Percentiles rank a stretch among this genome's conserved stretches.
These are phyloP conservation scores for Silene conica DNA, from an alignment of 148 eudicot species.

Conservation along the genomic window DNA sequence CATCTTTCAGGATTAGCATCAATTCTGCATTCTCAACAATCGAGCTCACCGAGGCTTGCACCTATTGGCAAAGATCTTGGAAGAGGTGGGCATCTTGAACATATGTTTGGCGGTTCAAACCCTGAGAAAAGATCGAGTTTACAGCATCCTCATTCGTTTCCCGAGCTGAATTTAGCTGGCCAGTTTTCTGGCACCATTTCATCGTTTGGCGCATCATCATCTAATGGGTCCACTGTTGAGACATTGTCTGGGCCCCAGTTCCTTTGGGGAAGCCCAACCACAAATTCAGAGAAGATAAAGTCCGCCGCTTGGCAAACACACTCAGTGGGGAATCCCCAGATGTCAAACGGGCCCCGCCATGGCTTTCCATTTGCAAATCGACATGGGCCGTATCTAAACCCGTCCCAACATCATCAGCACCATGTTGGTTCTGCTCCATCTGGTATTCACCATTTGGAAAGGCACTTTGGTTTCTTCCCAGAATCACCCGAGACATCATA, in stretches of 20 bases:
- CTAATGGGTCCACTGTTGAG: conserved; percentile 62
- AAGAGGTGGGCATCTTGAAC: conserved; percentile 42
- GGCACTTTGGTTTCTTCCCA: conserved; percentile 57
- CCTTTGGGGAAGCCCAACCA: conserved; percentile 72
- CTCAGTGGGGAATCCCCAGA: conserved; percentile 36
- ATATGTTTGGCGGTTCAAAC: conserved; percentile 31
- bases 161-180: conserved; percentile 50
- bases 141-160: conserved; percentile 69
- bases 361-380: conserved; percentile 47
- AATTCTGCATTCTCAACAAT: conserved; percentile 45
- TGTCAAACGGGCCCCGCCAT: conserved; percentile 44
- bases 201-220: conserved; percentile 52
- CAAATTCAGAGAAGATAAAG: conserved; percentile 40
- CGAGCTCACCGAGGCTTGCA: conserved; percentile 50
- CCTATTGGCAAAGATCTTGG: conserved; percentile 62
- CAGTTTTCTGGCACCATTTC: conserved; percentile 39
- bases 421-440: conserved; percentile 85
- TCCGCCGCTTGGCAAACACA: conserved; percentile 36
- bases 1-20: conserved; percentile 61
- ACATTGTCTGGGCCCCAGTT: conserved; percentile 80
- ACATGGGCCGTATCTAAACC: conserved; percentile 34
- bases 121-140: conserved; percentile 36
- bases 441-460: conserved; percentile 49
- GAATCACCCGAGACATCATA: conserved; percentile 60
- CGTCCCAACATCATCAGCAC: conserved; percentile 43